Base-by-base conservation (phyloP, 176 grass and related monocot species). In the Juncus effusus region DNA sequence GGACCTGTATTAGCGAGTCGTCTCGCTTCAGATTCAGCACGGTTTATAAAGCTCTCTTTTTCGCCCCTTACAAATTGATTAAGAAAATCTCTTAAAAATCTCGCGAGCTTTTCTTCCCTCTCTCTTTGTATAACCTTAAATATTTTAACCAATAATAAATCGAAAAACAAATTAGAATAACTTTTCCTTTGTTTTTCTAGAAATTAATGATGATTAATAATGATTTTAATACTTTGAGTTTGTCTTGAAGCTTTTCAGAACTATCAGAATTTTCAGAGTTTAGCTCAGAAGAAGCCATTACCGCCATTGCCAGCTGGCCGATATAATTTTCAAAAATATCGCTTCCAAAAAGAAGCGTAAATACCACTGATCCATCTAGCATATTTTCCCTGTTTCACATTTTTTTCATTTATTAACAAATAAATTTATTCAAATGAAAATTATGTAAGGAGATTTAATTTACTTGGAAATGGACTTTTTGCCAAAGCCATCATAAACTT, bases 241-340 rank as follows among this genome's bases (percentile, higher is more conserved):
- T 89, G 45, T 99, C 94, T 84, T 99, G 94, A 64, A 99, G 88
- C 70, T 87, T 99, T 60, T 89, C 82, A 3, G 85, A 74, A 76
- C 56, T 90, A 72, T 87, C 76, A 1, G 78, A 84, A 9, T 47
- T 47, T 50, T 93, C 85, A 14, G 78, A 89, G 5, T 82, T 71
- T 69, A 99, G 47, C 73, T 93, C 85, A 0, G 83, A 74, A 36
- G 94, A 99, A 74, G 88, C 94, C 94, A 99, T 93, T 68, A 79
- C 83, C n/a, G 88, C 88, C 80, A 99, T 90, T 39, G 94, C 94
- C 49, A 93, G 83, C 49, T 84, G 72, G 3, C 94, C 94, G 71
- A 99, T 80, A 62, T 99, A 99, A 82, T 99, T 72, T 74, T 99
- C 94, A 41, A 99, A 99, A 50, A 99, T 52, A 72, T 99, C 85